Evolutionary conservation across 331 rosid genomes (phyloP).

Genomic region (Dryas integrifolia): DNA sequence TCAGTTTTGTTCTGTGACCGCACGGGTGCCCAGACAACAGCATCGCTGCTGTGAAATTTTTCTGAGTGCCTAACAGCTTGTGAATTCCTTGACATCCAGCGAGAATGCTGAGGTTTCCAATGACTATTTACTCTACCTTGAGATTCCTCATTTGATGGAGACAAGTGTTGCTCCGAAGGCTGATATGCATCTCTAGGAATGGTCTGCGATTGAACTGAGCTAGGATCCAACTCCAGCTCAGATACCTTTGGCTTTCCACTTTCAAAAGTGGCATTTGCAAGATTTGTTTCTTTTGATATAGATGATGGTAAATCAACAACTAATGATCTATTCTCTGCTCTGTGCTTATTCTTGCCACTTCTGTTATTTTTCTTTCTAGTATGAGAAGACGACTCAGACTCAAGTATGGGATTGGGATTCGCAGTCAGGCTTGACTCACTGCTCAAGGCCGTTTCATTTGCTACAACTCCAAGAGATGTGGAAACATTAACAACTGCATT

Average conservation of each 20-base stretch:
- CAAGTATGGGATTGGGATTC: conserved; percentile 37
- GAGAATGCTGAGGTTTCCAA: conserved; percentile 71
- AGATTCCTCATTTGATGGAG: conserved; percentile 53
- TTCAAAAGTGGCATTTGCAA: conserved; percentile 41
- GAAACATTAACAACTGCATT: conserved; percentile 30
- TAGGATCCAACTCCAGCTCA: conserved; percentile 46
- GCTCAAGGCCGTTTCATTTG: conserved; percentile 30
- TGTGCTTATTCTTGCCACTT: conserved; percentile 69
- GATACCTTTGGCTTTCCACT: conserved; percentile 48
- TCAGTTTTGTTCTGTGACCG: conserved; percentile 61
- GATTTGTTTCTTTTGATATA: conserved; percentile 42
- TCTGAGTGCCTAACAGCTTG: conserved; percentile 60
- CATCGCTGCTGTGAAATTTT: conserved; percentile 60
- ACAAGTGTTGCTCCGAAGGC: conserved; percentile 42
- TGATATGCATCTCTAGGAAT: conserved; percentile 45
- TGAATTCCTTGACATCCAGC: conserved; percentile 60
- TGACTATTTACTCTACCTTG: conserved; percentile 58
- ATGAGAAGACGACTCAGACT: conserved; percentile 50
- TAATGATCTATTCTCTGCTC: conserved; percentile 45
- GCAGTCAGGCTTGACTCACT: conserved; percentile 33
- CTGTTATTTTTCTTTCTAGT: conserved; percentile 62
- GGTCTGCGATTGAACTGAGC: conserved; percentile 35
- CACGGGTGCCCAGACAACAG: conserved; percentile 93
- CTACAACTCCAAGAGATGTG: conserved; percentile 36
- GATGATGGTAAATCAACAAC: conserved; percentile 32